Percentiles rank a stretch among this genome's conserved stretches.
Conservation (phyloP, 129 eudicot species). For the Mikania micrantha region DNA sequence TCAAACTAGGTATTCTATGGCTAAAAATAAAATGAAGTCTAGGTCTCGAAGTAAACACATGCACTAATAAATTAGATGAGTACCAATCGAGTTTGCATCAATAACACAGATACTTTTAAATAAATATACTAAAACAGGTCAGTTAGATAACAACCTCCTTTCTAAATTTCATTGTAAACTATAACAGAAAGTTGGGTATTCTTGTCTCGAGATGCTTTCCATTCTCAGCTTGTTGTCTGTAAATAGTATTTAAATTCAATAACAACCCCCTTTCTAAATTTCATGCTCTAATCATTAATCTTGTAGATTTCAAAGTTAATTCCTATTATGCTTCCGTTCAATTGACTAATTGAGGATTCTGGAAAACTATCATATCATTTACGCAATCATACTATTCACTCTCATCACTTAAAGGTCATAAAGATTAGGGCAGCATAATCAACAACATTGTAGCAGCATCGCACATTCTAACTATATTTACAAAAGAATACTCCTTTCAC, state of each 20-base stretch:
- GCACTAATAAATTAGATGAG: conserved; percentile 5
- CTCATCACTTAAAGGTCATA: background rate
- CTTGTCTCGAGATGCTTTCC: background rate
- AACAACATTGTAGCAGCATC: background rate
- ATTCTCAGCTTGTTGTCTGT: background rate
- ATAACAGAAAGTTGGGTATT: background rate
- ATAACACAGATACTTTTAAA: background rate
- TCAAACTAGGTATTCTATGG: background rate
- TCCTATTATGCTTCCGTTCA: background rate
- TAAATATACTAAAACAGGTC: background rate
- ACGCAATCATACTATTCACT: background rate
- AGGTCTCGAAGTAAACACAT: background rate
- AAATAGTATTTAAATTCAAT: background rate
- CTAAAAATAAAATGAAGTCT: background rate
- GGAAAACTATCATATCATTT: no score
- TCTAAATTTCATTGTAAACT: background rate
- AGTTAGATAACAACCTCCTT: no score
- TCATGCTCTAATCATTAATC: no score
- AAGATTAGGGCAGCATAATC: background rate
- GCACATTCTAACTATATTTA: background rate
- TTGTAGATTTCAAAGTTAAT: no score
- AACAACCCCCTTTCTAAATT: background rate
- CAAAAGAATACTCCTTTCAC: background rate
- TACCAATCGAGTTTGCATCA: background rate
- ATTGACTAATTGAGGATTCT: no score